Base-by-base conservation (phyloP, 495 filamentous ascomycete genomes). In the Penicillium lagena region DNA sequence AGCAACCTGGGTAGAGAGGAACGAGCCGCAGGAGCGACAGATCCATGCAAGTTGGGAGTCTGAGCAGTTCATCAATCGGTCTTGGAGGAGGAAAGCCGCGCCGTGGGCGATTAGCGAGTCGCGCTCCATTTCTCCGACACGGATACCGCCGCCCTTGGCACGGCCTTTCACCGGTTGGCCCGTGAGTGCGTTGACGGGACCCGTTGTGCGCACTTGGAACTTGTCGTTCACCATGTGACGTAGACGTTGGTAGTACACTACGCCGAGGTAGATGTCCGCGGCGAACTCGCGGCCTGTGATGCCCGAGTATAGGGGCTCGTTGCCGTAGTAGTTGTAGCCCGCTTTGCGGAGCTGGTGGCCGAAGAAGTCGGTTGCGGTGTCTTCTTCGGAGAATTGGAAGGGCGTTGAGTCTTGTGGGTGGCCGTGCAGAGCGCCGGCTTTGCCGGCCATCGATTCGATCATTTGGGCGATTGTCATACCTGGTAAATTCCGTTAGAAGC, bases 221-320 rank as follows among this genome's bases (percentile, higher is more conserved):
- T 98, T 98, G 65, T 98, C 93, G 75, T 95, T 96, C 14, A 98
- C 93, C 93, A 98, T 98, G 80, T 98, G 93, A 59, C 93, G 77
- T 40, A 98, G 75, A 59, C 93, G 83, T 63, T 98, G 93, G 76
- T 98, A 98, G 73, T 96, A 95, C 45, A 98, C 93, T 40, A 95
- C 79, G 17, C 93, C 93, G 49, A 96, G 81, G 68, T 94, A 98
- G 61, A 98, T 98, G 65, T 98, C 93, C 8, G 89, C 91, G 17
- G 83, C 79, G 13, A 98, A 82, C 65, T 97, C 93, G 55, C 90
- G 82, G 46, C 93, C 93, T 1, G 93, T 97, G 62, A 98, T 91
- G 11, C 93, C 93, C 34, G 80, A 86, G 68, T 98, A 98, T 78
- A 98, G 91, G 5, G 93, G 93, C 70, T 98, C 93, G 58, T 96